Evolutionary conservation across 225 moss, liverwort and hornwort species (phyloP).

Genomic region (Pseudoscleropodium purum): DNA sequence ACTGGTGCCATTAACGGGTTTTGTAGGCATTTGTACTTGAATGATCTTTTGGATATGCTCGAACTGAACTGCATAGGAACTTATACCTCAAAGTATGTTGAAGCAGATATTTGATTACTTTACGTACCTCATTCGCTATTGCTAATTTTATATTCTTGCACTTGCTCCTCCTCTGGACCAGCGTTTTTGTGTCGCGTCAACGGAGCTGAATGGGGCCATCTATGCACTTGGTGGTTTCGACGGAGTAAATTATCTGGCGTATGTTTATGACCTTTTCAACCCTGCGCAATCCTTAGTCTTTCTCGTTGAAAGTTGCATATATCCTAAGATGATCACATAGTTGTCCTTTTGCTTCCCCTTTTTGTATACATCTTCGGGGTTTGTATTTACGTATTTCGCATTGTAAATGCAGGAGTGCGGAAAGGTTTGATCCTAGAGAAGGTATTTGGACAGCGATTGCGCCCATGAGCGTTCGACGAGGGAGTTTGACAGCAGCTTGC

Average conservation of each 20-base stretch:
- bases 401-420: slow-evolving; percentile 54
- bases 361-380: neutral
- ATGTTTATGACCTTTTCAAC: slow-evolving; percentile 13
- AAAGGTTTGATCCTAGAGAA: slow-evolving; percentile 86
- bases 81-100: neutral
- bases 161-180: slow-evolving; percentile 1
- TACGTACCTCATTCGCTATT: neutral
- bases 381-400: neutral
- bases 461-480: slow-evolving; percentile 62
- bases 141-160: neutral
- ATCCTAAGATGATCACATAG: neutral
- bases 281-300: neutral
- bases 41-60: neutral
- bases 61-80: neutral
- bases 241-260: slow-evolving; percentile 79
- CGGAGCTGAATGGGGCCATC: slow-evolving; percentile 69
- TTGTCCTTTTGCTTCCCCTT: neutral
- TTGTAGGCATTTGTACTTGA: neutral
- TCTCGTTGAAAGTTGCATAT: neutral
- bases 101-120: neutral
- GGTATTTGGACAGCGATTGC: slow-evolving; percentile 62
- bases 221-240: slow-evolving; percentile 92
- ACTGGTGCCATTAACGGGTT: neutral
- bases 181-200: slow-evolving; percentile 87
- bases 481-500: slow-evolving; percentile 77